Conservation (phyloP, 306 rosid genomes). For the Trifolium subterraneum region DNA sequence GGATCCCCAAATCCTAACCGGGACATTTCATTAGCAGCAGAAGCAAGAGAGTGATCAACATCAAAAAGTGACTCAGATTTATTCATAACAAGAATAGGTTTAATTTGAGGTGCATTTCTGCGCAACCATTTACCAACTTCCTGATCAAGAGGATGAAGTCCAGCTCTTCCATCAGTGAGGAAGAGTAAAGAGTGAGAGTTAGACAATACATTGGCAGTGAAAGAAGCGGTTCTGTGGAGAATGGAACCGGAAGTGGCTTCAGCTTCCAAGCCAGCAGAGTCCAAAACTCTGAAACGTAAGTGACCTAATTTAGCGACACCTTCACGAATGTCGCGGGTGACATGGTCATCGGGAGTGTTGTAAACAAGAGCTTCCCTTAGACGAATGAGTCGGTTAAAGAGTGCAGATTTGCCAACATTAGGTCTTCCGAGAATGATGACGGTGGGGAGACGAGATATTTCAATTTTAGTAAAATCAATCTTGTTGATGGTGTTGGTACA, state of each 20-base stretch:
- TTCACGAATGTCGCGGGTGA: slow-evolving; percentile 89
- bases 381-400: slow-evolving; percentile 48
- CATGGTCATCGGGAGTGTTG: slow-evolving; percentile 94
- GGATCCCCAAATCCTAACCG: slow-evolving; percentile 95
- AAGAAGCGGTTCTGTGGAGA: slow-evolving; percentile 83
- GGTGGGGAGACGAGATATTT: slow-evolving; percentile 37
- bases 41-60: slow-evolving; percentile 55
- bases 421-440: slow-evolving; percentile 49
- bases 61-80: slow-evolving; percentile 83
- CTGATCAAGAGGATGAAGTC: slow-evolving; percentile 85
- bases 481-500: background rate
- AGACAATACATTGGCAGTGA: slow-evolving; percentile 73
- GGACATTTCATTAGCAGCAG: slow-evolving; percentile 67
- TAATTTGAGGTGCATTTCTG: slow-evolving; percentile 70
- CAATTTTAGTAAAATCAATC: background rate
- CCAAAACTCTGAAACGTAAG: slow-evolving; percentile 86
- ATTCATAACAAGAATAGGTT: slow-evolving; percentile 79
- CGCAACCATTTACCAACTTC: slow-evolving; percentile 96
- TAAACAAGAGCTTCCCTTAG: slow-evolving; percentile 94
- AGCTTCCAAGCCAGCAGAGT: slow-evolving; percentile 91
- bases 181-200: slow-evolving; percentile 73
- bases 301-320: slow-evolving; percentile 90
- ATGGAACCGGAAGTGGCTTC: slow-evolving; percentile 78
- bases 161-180: slow-evolving; percentile 86
- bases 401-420: slow-evolving; percentile 48